These are phyloP conservation scores for Avena eriantha DNA, from an alignment of 176 grass and related monocot species.

Conservation along the genomic window DNA sequence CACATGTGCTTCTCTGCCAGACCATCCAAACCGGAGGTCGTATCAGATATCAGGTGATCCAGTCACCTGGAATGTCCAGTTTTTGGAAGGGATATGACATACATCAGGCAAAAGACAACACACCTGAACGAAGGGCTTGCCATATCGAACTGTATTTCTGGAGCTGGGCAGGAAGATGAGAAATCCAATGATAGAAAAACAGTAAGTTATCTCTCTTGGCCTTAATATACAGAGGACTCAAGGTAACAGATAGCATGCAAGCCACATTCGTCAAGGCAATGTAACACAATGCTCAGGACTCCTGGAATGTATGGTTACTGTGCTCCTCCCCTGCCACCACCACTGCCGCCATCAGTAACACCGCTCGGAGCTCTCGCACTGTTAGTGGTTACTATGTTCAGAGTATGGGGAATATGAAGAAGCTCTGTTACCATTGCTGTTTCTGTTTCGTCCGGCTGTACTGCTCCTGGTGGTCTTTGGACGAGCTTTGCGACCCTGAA, in stretches of 20 bases:
- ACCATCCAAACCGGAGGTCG: too few species aligned
- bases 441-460: conserved; percentile 67
- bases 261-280: neutral
- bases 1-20: too few species aligned
- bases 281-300: conserved; percentile 38
- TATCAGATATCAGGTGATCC: neutral
- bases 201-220: neutral
- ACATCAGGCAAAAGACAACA: neutral
- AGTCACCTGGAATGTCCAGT: neutral
- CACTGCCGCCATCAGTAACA: conserved; percentile 6
- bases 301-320: conserved; percentile 52
- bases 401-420: conserved; percentile 66
- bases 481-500: conserved; percentile 85
- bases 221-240: neutral
- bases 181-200: neutral
- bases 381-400: conserved; percentile 12
- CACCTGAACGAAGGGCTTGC: neutral
- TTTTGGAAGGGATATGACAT: neutral
- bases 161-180: conserved; percentile 34
- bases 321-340: conserved; percentile 45
- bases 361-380: conserved; percentile 53
- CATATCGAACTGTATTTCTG: neutral
- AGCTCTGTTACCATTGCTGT: conserved; percentile 54
- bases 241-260: neutral
- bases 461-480: conserved; percentile 75